Evolutionary conservation across 352 stramenopile species (phyloP), one percentile per base, ranked within the genome.

Genomic region (Globisporangium viniferum): DNA sequence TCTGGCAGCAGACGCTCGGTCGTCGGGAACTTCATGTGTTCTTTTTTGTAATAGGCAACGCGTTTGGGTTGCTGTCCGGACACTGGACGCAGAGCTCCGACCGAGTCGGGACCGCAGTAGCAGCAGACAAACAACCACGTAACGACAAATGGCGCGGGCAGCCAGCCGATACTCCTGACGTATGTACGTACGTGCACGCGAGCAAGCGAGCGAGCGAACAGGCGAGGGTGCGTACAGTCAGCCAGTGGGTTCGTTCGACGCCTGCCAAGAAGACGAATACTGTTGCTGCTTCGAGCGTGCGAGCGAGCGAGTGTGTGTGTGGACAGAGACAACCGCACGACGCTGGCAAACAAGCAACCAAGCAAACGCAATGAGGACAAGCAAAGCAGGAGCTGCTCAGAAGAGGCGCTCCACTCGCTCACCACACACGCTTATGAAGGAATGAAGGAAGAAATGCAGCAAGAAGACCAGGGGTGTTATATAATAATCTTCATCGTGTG

Each of bases 1-100:
- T 67, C 62, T 2, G 62, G 62, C 29, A 67, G 24, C 15, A 67
- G 31, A 2, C 62, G 62, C 49, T 58, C 54, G n/a, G 33, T 61
- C n/a, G 62, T 67, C 49, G 62, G 62, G 33, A 67, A 67, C 33
- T 67, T 67, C 62, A 67, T 66, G 48, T 54, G 35, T 39, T 39
- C 35, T 12, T 49, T 49, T n/a, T 49, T 20, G 41, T 49, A 49
- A 49, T 49, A 49, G 41, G 41, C 20, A 49, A 5, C 41, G 41
- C 41, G 41, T 24, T 24, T 24, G 14, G 5, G n/a, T 49, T 49
- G 41, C 41, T 49, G 41, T n/a, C 15, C 20, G 41, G 14, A n/a
- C 6, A 15, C 41, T 49, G 5, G 41, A 22, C 12, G 39, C 39
- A 20, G 41, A 49, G 0, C 15, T 20, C 41, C 15, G 41, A 49